phyloP scores from a whole-genome alignment of 2,329 filamentous ascomycete genomes.

The Fusarium incarnatum region DNA sequence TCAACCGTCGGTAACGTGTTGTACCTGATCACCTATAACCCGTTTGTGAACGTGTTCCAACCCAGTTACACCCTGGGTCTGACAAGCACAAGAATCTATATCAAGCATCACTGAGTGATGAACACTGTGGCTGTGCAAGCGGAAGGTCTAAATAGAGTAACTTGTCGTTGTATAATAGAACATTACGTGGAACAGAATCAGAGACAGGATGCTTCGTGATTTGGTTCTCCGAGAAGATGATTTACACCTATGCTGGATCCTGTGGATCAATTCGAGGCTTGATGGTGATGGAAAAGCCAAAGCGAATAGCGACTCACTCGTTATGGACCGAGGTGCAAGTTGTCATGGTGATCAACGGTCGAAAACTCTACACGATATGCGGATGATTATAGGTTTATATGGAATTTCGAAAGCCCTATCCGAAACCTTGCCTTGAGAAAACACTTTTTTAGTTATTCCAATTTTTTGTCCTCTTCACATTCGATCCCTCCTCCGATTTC shows the following conservation, averaged over 20 bases:
- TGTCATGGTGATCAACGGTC: not conserved
- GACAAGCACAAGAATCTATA: not conserved
- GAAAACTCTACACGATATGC: not conserved
- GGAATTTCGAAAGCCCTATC: not conserved
- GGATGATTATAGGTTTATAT: not conserved
- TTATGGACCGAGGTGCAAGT: not conserved
- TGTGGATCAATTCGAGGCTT: too few species aligned
- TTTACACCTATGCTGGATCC: too few species aligned
- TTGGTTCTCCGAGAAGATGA: too few species aligned
- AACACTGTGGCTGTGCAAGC: not conserved
- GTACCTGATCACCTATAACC: too few species aligned
- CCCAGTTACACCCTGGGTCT: not conserved
- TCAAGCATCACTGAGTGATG: not conserved
- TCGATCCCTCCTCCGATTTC: too few species aligned
- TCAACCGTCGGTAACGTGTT: too few species aligned
- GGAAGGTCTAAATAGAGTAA: too few species aligned
- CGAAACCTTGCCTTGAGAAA: not conserved
- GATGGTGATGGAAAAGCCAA: too few species aligned
- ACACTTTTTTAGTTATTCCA: not conserved
- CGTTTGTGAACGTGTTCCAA: not conserved
- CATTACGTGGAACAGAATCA: not conserved
- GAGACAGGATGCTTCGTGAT: too few species aligned
- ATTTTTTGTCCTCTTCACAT: not conserved
- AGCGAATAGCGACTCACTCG: too few species aligned
- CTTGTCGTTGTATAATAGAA: accelerated